Percentiles rank a stretch among this genome's conserved stretches.
phyloP scores from a whole-genome alignment of 2,329 filamentous ascomycete genomes.

The Fusarium tuaranense region DNA sequence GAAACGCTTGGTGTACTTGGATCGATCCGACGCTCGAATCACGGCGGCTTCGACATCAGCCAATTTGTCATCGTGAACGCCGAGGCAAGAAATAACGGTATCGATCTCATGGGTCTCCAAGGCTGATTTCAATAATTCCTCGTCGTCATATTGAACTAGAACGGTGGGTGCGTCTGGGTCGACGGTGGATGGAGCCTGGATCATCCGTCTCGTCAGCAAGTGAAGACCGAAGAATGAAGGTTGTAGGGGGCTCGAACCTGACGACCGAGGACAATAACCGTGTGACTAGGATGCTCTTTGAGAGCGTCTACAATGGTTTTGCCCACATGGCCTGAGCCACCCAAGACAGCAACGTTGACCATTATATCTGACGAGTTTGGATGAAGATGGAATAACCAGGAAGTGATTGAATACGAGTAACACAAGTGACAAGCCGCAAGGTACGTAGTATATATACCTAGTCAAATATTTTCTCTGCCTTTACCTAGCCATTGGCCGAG shows the following conservation, averaged over 20 bases:
- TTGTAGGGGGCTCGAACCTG: background rate
- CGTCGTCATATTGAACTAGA: background rate
- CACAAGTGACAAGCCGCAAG: background rate
- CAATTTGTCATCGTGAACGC: slow-evolving; percentile 3
- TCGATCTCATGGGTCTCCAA: background rate
- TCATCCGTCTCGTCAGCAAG: background rate
- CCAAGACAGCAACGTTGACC: slow-evolving; percentile 21
- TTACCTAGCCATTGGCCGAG: background rate
- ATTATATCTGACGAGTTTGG: slow-evolving; percentile 1
- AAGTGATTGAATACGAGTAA: background rate
- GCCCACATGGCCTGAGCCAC: slow-evolving; percentile 24
- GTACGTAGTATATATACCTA: background rate
- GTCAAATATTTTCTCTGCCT: background rate
- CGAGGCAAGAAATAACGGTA: background rate
- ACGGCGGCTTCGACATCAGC: slow-evolving; percentile 3
- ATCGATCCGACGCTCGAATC: slow-evolving; percentile 8
- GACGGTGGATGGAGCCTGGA: background rate
- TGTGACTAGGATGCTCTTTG: slow-evolving; percentile 14
- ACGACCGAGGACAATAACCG: slow-evolving; percentile 16
- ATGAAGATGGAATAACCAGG: background rate
- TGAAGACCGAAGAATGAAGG: background rate
- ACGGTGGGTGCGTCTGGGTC: background rate
- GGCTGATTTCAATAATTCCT: background rate
- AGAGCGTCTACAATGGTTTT: slow-evolving; percentile 19
- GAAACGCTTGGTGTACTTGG: slow-evolving; percentile 17